These are phyloP conservation scores for Solanum medicagineum DNA, from an alignment of 257 asterid species.

Conservation along the genomic window DNA sequence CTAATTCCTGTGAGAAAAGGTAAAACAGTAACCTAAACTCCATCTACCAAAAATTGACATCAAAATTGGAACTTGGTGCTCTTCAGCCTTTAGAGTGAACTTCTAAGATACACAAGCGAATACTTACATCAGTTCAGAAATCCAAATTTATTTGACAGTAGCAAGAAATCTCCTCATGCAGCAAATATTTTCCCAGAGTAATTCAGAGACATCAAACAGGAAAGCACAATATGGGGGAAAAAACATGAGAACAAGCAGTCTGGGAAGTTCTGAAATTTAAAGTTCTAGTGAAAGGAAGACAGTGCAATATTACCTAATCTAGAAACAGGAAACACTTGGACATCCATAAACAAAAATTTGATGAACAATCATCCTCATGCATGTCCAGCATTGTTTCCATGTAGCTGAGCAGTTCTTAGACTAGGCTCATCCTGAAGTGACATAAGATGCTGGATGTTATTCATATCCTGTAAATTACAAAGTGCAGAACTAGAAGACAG, in stretches of 20 bases:
- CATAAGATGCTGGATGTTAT: background rate
- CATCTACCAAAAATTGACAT: background rate
- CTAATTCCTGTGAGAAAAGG: background rate
- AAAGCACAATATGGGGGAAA: background rate
- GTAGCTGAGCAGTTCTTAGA: slow-evolving; percentile 51
- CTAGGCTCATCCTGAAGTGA: slow-evolving; percentile 58
- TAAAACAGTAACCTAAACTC: background rate
- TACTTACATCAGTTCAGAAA: background rate
- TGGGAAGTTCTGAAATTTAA: background rate
- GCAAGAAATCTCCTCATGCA: background rate
- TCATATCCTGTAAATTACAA: background rate
- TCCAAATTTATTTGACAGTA: background rate
- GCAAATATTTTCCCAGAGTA: background rate
- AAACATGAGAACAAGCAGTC: background rate
- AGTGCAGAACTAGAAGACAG: background rate
- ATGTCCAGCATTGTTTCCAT: slow-evolving; percentile 39
- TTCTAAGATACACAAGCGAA: background rate
- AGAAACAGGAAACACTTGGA: background rate
- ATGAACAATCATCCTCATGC: slow-evolving; percentile 19
- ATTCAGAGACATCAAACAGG: background rate
- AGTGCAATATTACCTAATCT: background rate
- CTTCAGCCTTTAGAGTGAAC: background rate
- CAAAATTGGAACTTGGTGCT: background rate
- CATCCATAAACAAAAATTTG: background rate
- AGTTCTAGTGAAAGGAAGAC: background rate